Conservation (phyloP, 73 alveolate genomes). For the Paramecium pentaurelia region DNA sequence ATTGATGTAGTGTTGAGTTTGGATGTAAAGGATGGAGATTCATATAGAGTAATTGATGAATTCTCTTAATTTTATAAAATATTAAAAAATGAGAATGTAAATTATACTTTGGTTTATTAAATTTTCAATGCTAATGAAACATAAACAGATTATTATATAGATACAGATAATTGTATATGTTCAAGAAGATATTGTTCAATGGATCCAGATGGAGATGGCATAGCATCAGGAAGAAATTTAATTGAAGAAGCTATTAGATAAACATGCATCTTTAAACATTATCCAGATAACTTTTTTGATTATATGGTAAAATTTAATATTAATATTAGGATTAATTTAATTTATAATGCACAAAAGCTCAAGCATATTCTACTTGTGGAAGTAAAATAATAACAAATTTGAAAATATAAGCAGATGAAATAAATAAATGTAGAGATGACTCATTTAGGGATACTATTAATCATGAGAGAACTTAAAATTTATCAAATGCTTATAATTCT, state of each 20-base stretch:
- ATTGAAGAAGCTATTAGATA: background rate
- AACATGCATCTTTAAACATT: background rate
- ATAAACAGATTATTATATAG: background rate
- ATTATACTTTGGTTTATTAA: background rate
- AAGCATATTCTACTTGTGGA: background rate
- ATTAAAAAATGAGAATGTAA: background rate
- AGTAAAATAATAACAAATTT: background rate
- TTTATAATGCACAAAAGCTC: background rate
- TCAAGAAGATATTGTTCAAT: background rate
- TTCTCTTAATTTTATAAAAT: background rate
- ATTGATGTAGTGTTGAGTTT: background rate
- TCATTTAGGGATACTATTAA: background rate
- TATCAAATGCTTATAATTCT: background rate
- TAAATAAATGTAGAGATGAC: background rate
- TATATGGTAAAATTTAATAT: background rate
- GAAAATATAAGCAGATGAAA: background rate
- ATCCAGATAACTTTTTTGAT: background rate
- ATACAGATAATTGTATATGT: background rate
- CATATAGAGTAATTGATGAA: background rate
- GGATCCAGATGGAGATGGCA: background rate
- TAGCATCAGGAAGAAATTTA: background rate
- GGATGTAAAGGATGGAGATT: background rate
- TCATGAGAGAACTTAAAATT: background rate
- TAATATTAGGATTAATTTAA: background rate
- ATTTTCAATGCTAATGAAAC: background rate